phyloP scores from a whole-genome alignment of 768 basidiomycete genomes.

The Macrolepiota albuminosa region DNA sequence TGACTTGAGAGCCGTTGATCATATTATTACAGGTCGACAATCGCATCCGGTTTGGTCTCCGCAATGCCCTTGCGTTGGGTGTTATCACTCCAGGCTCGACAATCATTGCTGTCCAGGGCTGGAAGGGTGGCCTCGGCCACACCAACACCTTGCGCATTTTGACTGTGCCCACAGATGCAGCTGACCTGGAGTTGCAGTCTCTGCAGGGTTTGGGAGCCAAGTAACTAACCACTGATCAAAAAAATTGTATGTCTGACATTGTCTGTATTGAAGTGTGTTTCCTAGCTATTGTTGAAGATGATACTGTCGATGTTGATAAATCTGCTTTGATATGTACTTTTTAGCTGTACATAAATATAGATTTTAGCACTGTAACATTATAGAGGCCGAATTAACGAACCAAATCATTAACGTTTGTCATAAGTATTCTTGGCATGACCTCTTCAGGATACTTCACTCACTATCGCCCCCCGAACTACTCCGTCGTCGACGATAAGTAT shows the following conservation, averaged over 20 bases:
- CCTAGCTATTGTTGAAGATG: not conserved
- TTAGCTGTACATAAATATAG: not conserved
- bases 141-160: slow-evolving; percentile 88
- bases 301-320: not conserved
- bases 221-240: slow-evolving; percentile 1
- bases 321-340: not conserved
- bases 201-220: slow-evolving; percentile 28
- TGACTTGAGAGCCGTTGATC: slow-evolving; percentile 7
- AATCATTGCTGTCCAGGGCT: slow-evolving; percentile 96
- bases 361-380: not conserved
- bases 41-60: slow-evolving; percentile 84
- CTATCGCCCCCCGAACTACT: slow-evolving; percentile 27
- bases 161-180: slow-evolving; percentile 75
- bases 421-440: not conserved
- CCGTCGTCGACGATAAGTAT: slow-evolving; percentile 64
- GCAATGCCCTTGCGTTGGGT: slow-evolving; percentile 75
- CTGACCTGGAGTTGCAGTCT: slow-evolving; percentile 73
- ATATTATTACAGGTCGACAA: slow-evolving; percentile 66
- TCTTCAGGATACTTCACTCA: slow-evolving; percentile 2
- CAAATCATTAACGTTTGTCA: not conserved
- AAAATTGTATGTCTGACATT: not conserved
- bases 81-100: slow-evolving; percentile 87
- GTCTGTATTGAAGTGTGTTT: not conserved
- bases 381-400: not conserved
- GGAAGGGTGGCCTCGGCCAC: slow-evolving; percentile 97